Percentiles rank a stretch among this genome's conserved stretches.
These are phyloP conservation scores for Pythium utonaiense DNA, from an alignment of 352 stramenopile genomes.

Conservation along the genomic window DNA sequence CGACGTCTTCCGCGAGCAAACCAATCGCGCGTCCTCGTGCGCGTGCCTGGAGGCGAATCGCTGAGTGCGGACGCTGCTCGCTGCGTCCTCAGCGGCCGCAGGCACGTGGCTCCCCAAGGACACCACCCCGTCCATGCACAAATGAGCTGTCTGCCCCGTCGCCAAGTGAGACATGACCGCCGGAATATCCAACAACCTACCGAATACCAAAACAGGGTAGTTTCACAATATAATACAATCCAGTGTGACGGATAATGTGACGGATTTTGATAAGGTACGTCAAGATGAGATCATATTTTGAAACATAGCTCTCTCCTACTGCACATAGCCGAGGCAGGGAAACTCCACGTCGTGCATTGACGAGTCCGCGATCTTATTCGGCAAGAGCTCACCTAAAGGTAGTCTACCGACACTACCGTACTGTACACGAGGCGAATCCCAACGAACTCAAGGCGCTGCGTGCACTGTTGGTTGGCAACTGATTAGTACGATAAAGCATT, in stretches of 20 bases:
- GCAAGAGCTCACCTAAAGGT: too few relatives aligned
- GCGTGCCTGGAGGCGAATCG: slow-evolving; percentile 13
- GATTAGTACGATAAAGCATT: too few relatives aligned
- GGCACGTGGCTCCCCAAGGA: slow-evolving; percentile 18
- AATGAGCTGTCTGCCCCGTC: background rate
- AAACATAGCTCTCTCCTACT: background rate
- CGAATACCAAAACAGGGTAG: background rate
- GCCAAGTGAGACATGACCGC: background rate
- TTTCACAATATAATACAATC: slow-evolving; percentile 27
- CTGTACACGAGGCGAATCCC: too few relatives aligned
- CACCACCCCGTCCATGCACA: too few relatives aligned
- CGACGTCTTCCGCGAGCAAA: background rate
- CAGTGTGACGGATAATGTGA: too few relatives aligned
- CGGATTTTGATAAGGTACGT: too few relatives aligned
- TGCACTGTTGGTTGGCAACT: too few relatives aligned
- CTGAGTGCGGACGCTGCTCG: background rate
- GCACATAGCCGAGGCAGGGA: background rate
- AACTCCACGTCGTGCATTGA: background rate
- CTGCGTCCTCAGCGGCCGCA: slow-evolving; percentile 3
- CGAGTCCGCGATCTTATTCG: background rate
- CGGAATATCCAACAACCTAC: too few relatives aligned
- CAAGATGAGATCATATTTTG: background rate
- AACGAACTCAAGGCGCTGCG: too few relatives aligned
- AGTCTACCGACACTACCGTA: too few relatives aligned
- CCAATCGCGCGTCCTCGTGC: background rate